Base-by-base conservation (phyloP, 139 green algal genomes). In the Helicosporidium sp. region DNA sequence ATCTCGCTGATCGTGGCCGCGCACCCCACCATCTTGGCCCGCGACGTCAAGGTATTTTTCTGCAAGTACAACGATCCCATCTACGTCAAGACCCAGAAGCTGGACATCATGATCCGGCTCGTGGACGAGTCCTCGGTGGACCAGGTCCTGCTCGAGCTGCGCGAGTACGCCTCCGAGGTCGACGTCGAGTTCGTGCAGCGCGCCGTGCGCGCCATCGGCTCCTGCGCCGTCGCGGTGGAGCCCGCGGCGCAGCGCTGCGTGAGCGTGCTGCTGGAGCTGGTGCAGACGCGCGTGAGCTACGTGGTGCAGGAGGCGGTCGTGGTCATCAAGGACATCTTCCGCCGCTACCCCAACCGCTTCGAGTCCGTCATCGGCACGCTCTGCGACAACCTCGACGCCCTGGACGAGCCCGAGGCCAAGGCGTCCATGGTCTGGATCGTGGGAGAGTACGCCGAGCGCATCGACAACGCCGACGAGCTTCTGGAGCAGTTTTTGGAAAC, bases 61-160 rank as follows among this genome's bases (percentile, higher is more conserved):
- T 97, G 90, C 80, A 97, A 96, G 68, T 99, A 99, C 76, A 96
- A 97, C 58, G 90, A 99, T 70, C 90, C 90, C 23, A 75, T 87
- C 49, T 99, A 96, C 48, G 83, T 97, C 28, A 99, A 99, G 68
- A 79, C 93, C 66, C 87, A 97, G 71, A 99, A 99, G 75, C 77
- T 99, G 51, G 90, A 94, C 58, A 85, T 94, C 62, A 93, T 99
- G 85, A 88, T 92, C 57, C 74, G 70, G 47, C 74, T 97, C 41
- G 88, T 77, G 7, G 79, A 53, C 24, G 75, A 91, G 24, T 58
- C 61, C 31, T 96, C 93, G 61, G 83, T 96, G 45, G 87, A 97
- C 65, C 87, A 94, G 69, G 83, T 99, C 26, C 77, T 99, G 33
- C 64, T 93, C 28, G 90, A 99, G 69, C 84, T 99, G 52, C 95